A percentile compares a stretch with the other conserved stretches of the same genome.
Evolutionary conservation across 73 alveolate species (phyloP).

Genomic region (Tetrahymena thermophila): DNA sequence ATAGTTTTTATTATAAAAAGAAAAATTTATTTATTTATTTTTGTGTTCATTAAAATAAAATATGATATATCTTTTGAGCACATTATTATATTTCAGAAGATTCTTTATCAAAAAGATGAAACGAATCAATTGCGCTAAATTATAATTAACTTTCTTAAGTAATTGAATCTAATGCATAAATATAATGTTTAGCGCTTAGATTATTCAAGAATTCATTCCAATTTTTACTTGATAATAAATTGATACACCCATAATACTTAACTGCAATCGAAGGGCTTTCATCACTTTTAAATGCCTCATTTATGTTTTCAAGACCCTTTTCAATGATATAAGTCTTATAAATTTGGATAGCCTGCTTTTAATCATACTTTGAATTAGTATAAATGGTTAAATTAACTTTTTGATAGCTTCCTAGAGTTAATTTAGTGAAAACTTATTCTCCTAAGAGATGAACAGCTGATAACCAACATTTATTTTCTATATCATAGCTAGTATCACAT

Average conservation of each 20-base stretch:
- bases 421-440: neutral
- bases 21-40: too few relatives aligned
- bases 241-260: neutral
- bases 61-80: neutral
- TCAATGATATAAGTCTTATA: neutral
- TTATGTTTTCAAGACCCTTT: neutral
- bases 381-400: neutral
- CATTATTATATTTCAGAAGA: neutral
- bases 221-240: neutral
- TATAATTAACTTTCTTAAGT: neutral
- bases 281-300: neutral
- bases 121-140: neutral
- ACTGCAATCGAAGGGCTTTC: neutral
- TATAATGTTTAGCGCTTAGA: neutral
- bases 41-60: too few relatives aligned
- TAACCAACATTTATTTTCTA: neutral
- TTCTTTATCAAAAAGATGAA: neutral
- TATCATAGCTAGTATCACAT: neutral
- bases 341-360: neutral
- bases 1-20: too few relatives aligned
- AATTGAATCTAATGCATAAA: neutral
- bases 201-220: neutral
- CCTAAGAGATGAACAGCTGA: neutral
- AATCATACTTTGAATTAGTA: neutral
- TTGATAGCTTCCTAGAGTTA: neutral